Base-by-base conservation (phyloP, 495 filamentous ascomycete species). In the Lentithecium fluviatile region DNA sequence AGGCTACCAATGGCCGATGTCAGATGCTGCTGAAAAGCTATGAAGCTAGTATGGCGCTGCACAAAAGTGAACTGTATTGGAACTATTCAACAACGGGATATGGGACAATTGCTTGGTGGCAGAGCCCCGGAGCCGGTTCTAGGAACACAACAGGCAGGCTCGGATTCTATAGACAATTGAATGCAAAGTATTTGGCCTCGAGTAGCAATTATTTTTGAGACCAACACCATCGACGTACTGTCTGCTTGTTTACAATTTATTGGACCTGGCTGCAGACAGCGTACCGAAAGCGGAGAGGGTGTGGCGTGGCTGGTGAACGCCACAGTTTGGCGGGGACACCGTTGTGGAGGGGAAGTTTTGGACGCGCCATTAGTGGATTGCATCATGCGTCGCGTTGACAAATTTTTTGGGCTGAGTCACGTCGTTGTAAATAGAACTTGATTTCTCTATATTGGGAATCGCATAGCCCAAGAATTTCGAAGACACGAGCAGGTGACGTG, bases 1-100 rank as follows among this genome's bases (percentile, higher is more conserved):
- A 68, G 65, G 65, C 32, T 68, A 68, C 51, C 65, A 64, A 58
- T 68, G 65, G 65, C 65, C 65, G 2, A 54, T 68, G 60, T 0
- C 54, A 11, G 49, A 58, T 46, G 10, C 10, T 32, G 29, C 52
- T 2, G 64, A 66, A 58, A 67, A 63, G 54, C 43, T 67, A 42
- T 67, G 37, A 26, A 49, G 1, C 32, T 38, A 13, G 2, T 13
- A 10, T 25, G 20, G 4, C 45, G n/a, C 13, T 49, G 19, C 13
- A 13, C 4, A 43, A 43, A 43, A 43, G 40, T 43, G 40, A 32
- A 4, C 19, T 15, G 40, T 43, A 43, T 43, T 6, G 40, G 40
- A 20, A n/a, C 19, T 20, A 43, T 3, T 43, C 15, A 43, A 3
- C 5, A 43, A 20, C 5, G 29, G 10, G 10, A 32, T 32, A 10